phyloP scores from a whole-genome alignment of 495 filamentous ascomycete species.

The Daldinia concentrica region DNA sequence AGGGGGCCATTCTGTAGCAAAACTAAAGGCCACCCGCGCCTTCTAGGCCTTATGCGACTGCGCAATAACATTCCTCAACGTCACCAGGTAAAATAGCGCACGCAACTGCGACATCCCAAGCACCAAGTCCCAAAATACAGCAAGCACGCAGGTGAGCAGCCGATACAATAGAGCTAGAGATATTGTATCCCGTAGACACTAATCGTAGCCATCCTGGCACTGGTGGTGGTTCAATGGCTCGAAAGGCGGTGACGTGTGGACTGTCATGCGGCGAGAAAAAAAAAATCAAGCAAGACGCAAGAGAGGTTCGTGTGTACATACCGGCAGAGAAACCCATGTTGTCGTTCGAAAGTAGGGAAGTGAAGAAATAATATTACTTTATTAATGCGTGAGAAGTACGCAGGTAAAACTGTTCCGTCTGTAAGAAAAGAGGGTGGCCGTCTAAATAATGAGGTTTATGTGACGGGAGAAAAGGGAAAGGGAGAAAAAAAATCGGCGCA shows the following conservation, averaged over 20 bases:
- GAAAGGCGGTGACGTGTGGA: constrained; percentile 25
- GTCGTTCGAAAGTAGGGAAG: constrained; percentile 37
- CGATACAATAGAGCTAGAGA: constrained; percentile 20
- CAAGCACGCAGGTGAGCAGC: background rate
- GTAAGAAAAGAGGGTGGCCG: constrained; percentile 56
- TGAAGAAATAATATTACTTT: constrained; percentile 29
- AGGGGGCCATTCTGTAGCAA: background rate
- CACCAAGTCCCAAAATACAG: constrained; percentile 12
- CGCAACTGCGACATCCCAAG: constrained; percentile 7
- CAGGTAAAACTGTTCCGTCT: constrained; percentile 34
- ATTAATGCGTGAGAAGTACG: constrained; percentile 25
- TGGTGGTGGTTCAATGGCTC: constrained; percentile 44
- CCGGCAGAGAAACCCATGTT: constrained; percentile 57
- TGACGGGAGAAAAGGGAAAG: constrained; percentile 40
- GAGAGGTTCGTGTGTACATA: constrained; percentile 47
- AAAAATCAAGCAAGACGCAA: constrained; percentile 20
- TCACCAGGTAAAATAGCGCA: constrained; percentile 53
- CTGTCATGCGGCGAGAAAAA: constrained; percentile 21
- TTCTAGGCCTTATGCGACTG: constrained; percentile 1
- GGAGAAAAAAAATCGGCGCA: constrained; percentile 48
- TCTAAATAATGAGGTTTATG: constrained; percentile 54
- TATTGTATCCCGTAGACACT: constrained; percentile 26
- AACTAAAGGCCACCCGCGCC: background rate
- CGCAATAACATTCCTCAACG: background rate
- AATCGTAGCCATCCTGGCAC: constrained; percentile 23